These are phyloP conservation scores for Metschnikowia gruessii DNA, from an alignment of 805 yeast species.

Conservation along the genomic window DNA sequence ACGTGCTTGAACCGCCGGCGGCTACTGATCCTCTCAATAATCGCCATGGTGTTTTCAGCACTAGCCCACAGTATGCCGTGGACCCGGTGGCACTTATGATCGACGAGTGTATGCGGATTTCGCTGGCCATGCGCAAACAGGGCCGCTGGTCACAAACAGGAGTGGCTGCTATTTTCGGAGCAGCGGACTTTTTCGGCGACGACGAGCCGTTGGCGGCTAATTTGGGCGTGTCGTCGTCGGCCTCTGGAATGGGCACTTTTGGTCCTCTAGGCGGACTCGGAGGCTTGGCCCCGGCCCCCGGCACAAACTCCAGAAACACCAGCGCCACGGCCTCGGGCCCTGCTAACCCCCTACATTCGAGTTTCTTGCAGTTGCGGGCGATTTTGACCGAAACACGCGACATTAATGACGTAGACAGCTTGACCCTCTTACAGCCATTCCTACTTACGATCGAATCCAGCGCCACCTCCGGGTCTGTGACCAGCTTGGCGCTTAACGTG, in stretches of 20 bases:
- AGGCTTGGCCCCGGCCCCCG: not conserved
- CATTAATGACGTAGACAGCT: constrained; percentile 59
- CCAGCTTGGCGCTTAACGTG: constrained; percentile 75
- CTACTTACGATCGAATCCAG: constrained; percentile 79
- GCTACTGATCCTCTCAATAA: not conserved
- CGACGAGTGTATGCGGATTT: constrained; percentile 81
- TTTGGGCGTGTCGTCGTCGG: constrained; percentile 9
- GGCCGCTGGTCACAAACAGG: constrained; percentile 67
- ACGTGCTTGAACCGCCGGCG: not conserved
- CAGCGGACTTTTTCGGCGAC: constrained; percentile 52
- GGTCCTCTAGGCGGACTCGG: not conserved
- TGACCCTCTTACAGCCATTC: constrained; percentile 82
- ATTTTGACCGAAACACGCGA: constrained; percentile 56
- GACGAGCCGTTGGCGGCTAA: constrained; percentile 32
- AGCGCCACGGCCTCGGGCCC: constrained; percentile 23
- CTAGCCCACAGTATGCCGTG: constrained; percentile 36
- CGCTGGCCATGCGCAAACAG: constrained; percentile 83
- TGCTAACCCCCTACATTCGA: constrained; percentile 64
- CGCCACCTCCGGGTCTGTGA: constrained; percentile 80
- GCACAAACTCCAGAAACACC: constrained; percentile 17
- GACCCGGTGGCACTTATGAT: constrained; percentile 81
- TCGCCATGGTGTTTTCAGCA: too few relatives aligned
- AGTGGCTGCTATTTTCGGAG: constrained; percentile 81
- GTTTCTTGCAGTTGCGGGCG: constrained; percentile 74
- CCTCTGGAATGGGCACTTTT: not conserved